phyloP scores from a whole-genome alignment of 805 yeast genomes.

The Hagleromyces aurorensis region DNA sequence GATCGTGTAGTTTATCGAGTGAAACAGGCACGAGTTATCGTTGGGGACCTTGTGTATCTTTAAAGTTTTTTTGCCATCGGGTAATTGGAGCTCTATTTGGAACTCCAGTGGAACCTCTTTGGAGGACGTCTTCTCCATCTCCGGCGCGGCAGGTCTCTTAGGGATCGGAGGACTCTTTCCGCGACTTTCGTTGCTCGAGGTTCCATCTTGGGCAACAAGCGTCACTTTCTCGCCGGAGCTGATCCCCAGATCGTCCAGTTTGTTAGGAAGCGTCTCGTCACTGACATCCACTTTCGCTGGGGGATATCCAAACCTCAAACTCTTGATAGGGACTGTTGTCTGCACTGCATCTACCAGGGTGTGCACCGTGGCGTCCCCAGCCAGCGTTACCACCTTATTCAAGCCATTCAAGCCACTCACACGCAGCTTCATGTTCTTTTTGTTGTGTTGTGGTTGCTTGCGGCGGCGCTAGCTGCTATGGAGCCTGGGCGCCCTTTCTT shows the following conservation, averaged over 20 bases:
- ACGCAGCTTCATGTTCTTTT: slow-evolving; percentile 33
- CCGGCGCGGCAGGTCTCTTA: not conserved
- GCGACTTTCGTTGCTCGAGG: not conserved
- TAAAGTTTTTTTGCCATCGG: slow-evolving; percentile 28
- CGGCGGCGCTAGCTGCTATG: too few species aligned
- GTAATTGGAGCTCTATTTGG: slow-evolving; percentile 8
- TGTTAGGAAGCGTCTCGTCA: slow-evolving; percentile 8
- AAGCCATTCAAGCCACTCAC: slow-evolving; percentile 22
- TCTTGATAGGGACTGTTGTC: slow-evolving; percentile 3
- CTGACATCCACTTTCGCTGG: slow-evolving; percentile 39
- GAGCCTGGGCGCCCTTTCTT: too few species aligned
- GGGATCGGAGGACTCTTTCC: slow-evolving; percentile 4
- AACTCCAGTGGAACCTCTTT: slow-evolving; percentile 3
- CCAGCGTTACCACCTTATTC: slow-evolving; percentile 32
- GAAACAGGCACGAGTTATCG: slow-evolving; percentile 72
- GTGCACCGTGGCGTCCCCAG: slow-evolving; percentile 31
- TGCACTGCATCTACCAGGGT: slow-evolving; percentile 27
- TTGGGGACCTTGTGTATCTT: slow-evolving; percentile 57
- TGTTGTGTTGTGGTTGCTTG: too few species aligned
- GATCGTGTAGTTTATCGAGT: slow-evolving; percentile 50
- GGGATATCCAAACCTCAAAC: slow-evolving; percentile 52
- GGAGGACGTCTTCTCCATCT: slow-evolving; percentile 4
- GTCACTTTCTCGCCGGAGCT: slow-evolving; percentile 53
- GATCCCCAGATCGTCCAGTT: slow-evolving; percentile 39
- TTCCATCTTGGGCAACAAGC: slow-evolving; percentile 3